phyloP scores from a whole-genome alignment of 495 filamentous ascomycete species.

The Penicillium canescens region DNA sequence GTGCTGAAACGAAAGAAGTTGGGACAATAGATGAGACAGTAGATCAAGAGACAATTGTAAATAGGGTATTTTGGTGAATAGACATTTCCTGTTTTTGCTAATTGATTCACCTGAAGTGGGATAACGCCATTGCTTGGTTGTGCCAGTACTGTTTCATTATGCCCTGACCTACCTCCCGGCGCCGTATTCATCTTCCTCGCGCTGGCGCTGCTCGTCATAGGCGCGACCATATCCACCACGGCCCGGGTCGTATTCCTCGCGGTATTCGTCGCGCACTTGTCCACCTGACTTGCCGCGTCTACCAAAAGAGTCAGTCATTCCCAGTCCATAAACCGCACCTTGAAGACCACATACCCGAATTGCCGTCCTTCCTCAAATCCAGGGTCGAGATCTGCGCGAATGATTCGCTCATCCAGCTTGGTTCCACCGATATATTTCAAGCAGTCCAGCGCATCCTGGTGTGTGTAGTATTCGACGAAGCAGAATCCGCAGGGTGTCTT shows the following conservation, averaged over 20 bases:
- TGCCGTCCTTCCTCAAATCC: constrained; percentile 95
- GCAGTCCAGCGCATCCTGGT: constrained; percentile 93
- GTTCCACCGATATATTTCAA: constrained; percentile 98
- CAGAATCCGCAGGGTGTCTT: constrained; percentile 99
- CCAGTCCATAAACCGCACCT: neutral
- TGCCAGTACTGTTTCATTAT: constrained; percentile 16
- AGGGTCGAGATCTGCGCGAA: constrained; percentile 94
- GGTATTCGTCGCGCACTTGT: constrained; percentile 96
- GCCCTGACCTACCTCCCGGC: constrained; percentile 41
- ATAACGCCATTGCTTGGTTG: constrained; percentile 39
- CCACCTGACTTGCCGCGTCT: constrained; percentile 88
- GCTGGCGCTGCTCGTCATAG: constrained; percentile 61
- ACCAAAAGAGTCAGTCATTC: constrained; percentile 13
- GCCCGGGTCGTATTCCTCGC: constrained; percentile 93
- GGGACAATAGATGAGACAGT: constrained; percentile 18
- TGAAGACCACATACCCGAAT: constrained; percentile 65
- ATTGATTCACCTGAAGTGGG: constrained; percentile 14
- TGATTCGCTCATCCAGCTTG: constrained; percentile 97
- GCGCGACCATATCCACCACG: constrained; percentile 81
- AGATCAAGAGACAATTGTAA: constrained; percentile 23
- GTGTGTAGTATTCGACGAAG: constrained; percentile 98
- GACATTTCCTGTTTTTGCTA: constrained; percentile 25
- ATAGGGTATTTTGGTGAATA: constrained; percentile 28
- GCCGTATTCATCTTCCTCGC: constrained; percentile 57
- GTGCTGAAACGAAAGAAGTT: constrained; percentile 31